Evolutionary conservation across 352 stramenopile species (phyloP).

Genomic region (Detonula confervacea): DNA sequence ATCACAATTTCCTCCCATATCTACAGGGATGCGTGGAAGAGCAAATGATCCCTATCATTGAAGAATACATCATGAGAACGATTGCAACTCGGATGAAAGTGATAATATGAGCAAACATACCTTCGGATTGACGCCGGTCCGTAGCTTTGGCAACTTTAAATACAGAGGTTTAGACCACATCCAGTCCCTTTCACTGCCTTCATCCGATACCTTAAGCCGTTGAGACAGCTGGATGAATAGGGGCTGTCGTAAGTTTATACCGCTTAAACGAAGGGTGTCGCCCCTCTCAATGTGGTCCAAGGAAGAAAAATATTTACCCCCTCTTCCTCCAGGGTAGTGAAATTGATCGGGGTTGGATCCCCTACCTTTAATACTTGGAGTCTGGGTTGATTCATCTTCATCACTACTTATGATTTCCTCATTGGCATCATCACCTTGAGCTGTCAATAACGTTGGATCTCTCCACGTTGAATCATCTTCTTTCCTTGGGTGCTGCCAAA

Average conservation of each 20-base stretch:
- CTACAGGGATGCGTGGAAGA: constrained; percentile 33
- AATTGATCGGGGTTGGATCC: constrained; percentile 30
- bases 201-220: constrained; percentile 15
- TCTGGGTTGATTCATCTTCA: constrained; percentile 39
- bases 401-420: constrained; percentile 43
- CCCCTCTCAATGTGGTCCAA: constrained; percentile 29
- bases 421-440: constrained; percentile 1
- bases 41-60: constrained; percentile 32
- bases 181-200: constrained; percentile 6
- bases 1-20: constrained; percentile 52
- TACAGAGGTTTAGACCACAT: constrained; percentile 48
- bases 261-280: constrained; percentile 55
- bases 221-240: constrained; percentile 64
- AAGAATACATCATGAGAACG: too few species aligned
- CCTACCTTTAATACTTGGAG: constrained; percentile 41
- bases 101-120: too few species aligned
- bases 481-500: constrained; percentile 46
- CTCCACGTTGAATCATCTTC: constrained; percentile 49
- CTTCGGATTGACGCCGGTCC: constrained; percentile 46
- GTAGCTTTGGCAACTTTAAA: constrained; percentile 41
- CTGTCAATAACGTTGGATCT: constrained; percentile 17
- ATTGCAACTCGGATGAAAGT: too few species aligned
- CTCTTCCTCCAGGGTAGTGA: constrained; percentile 26
- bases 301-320: constrained; percentile 16
- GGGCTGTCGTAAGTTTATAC: constrained; percentile 54